These are phyloP conservation scores for Suhomyces chickasaworum DNA, from an alignment of 1,139 yeast genomes.

Conservation along the genomic window DNA sequence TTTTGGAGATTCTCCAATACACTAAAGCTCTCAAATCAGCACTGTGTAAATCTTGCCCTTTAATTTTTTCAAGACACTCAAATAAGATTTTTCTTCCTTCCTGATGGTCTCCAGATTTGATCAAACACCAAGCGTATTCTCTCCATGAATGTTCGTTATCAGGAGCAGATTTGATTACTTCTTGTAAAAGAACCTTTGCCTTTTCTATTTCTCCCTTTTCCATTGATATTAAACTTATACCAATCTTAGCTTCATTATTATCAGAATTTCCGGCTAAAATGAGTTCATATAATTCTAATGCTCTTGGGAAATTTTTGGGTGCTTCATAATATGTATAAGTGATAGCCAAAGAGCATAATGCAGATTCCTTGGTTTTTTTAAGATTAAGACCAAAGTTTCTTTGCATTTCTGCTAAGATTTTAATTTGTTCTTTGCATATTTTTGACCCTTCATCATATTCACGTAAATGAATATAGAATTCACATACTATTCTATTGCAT, in stretches of 20 bases:
- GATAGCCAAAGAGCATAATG: constrained; percentile 69
- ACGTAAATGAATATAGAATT: constrained; percentile 58
- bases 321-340: constrained; percentile 84
- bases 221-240: constrained; percentile 76
- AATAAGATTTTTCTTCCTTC: constrained; percentile 57
- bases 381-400: constrained; percentile 51
- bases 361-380: constrained; percentile 55
- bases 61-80: constrained; percentile 43
- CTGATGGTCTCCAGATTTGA: constrained; percentile 52
- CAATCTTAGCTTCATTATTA: constrained; percentile 68
- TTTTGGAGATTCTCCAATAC: constrained; percentile 74
- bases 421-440: constrained; percentile 63
- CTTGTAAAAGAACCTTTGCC: constrained; percentile 55
- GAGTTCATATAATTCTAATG: constrained; percentile 68
- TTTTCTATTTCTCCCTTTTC: constrained; percentile 59
- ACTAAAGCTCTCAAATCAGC: constrained; percentile 60
- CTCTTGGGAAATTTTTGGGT: constrained; percentile 81
- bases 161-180: constrained; percentile 54
- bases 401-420: constrained; percentile 51
- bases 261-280: constrained; percentile 53
- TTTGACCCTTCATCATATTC: constrained; percentile 68
- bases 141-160: constrained; percentile 60
- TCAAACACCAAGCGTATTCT: constrained; percentile 80
- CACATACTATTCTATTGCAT: constrained; percentile 65
- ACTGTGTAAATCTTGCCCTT: constrained; percentile 54